phyloP scores from a whole-genome alignment of 1,139 yeast species.

The Blastobotrys aristatus region DNA sequence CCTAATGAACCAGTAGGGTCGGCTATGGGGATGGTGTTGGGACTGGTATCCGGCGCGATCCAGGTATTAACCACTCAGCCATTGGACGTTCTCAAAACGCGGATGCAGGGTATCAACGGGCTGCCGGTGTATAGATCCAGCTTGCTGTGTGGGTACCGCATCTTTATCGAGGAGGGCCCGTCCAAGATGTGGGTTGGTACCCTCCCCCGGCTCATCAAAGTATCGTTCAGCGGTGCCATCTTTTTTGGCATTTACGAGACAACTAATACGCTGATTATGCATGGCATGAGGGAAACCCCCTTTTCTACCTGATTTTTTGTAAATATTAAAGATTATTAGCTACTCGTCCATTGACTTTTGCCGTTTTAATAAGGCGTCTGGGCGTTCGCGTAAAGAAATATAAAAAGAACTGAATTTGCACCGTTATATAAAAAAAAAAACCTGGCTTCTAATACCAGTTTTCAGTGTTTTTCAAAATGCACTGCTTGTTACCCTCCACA shows the following conservation, averaged over 20 bases:
- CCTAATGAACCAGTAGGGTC: conserved; percentile 31
- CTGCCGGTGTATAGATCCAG: conserved; percentile 56
- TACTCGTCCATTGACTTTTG: too few species aligned
- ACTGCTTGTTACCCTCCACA: conserved; percentile 52
- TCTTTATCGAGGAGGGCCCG: conserved; percentile 65
- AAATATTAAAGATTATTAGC: neutral
- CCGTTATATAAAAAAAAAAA: too few species aligned
- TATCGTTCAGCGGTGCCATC: conserved; percentile 73
- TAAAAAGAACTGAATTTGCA: too few species aligned
- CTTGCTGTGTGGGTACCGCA: conserved; percentile 64
- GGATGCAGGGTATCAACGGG: conserved; percentile 75
- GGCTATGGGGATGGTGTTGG: conserved; percentile 25
- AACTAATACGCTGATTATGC: conserved; percentile 26
- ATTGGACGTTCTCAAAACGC: conserved; percentile 79
- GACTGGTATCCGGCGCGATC: conserved; percentile 47
- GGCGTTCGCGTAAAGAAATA: too few species aligned
- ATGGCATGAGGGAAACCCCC: conserved; percentile 48
- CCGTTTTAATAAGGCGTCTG: neutral
- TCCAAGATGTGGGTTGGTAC: conserved; percentile 69
- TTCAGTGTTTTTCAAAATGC: conserved; percentile 61
- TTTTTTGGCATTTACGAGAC: conserved; percentile 58
- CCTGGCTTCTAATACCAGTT: conserved; percentile 44
- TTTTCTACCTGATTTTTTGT: conserved; percentile 39
- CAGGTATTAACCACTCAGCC: conserved; percentile 87
- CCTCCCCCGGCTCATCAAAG: conserved; percentile 72